Base-by-base conservation (phyloP, 2,329 filamentous ascomycete genomes). In the Endoconidiophora polonica region DNA sequence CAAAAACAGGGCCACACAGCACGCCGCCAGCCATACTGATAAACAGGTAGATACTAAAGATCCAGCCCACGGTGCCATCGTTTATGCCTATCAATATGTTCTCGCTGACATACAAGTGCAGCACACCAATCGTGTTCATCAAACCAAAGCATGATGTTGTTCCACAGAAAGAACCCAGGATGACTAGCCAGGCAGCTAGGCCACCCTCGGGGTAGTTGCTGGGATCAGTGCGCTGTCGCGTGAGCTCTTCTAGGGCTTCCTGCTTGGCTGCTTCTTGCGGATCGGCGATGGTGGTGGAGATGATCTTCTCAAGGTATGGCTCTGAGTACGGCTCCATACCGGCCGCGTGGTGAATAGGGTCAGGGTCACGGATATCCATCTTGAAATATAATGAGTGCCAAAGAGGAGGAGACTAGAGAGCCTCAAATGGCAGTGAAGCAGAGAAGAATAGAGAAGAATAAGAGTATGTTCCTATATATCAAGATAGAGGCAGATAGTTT, bases 1-100 rank as follows among this genome's bases (percentile, higher is more conserved):
- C 86, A 60, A 93, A 93, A 37, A 91, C 62, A 0, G 86, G 85
- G 0, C 86, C 86, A 46, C 88, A 79, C 58, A 90, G 83, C 7
- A 93, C 75, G 23, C 86, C 85, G 37, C 83, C 78, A 59, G 90
- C 85, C 62, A 91, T 90, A 43, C 83, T 76, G 44, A 90, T 67
- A 59, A 91, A 93, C 26, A 85, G 71, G 60, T 87, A 90, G 47
- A 91, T 66, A 57, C 81, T 80, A 58, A 90, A 88, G 55, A 94
- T 85, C 86, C 86, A 94, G n/a, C 83, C 83, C 45, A 87, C 79
- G 47, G 75, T 71, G 3, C 79, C 79, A 9, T 80, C 71, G 49
- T 66, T 74, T 61, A 86, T 80, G 20, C 72, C 65, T n/a, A 66
- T 68, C 18, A 94, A 71, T 59, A 91, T 84, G 60, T 93, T 69